A percentile compares a stretch with the other conserved stretches of the same genome.
phyloP scores from a whole-genome alignment of 345 rosid genomes.

The Brassica cretica region DNA sequence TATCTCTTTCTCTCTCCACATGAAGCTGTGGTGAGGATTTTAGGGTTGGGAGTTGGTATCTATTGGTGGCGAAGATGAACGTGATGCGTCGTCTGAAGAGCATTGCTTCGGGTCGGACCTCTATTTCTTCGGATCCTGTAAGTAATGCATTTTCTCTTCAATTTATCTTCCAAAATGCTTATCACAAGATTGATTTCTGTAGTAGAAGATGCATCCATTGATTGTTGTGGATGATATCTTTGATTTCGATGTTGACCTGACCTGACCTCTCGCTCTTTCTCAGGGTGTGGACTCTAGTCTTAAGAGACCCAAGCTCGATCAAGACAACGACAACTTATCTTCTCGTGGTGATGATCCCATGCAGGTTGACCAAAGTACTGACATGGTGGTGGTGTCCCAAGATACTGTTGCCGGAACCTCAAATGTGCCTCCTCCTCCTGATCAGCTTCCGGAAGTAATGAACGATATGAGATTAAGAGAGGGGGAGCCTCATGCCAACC shows the following conservation, averaged over 20 bases:
- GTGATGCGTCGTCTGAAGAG: constrained; percentile 98
- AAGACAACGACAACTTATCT: constrained; percentile 45
- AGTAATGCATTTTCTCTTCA: background rate
- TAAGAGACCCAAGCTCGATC: constrained; percentile 79
- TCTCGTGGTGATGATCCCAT: constrained; percentile 34
- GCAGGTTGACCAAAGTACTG: constrained; percentile 49
- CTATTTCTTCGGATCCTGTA: constrained; percentile 90
- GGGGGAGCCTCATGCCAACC: constrained; percentile 48
- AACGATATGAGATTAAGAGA: constrained; percentile 64
- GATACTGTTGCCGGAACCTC: constrained; percentile 59
- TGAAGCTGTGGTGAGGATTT: constrained; percentile 28
- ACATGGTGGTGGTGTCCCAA: constrained; percentile 53
- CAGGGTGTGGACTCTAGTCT: constrained; percentile 61
- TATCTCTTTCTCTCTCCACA: constrained; percentile 37
- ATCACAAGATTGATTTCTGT: background rate
- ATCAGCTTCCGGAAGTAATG: constrained; percentile 69
- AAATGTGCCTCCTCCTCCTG: constrained; percentile 42
- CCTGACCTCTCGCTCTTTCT: background rate
- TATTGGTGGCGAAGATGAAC: constrained; percentile 53
- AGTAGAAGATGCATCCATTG: background rate
- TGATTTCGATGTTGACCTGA: constrained; percentile 23
- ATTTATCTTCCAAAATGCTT: constrained; percentile 6
- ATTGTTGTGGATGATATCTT: background rate
- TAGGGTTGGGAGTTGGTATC: constrained; percentile 36
- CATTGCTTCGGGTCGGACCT: constrained; percentile 97